A percentile compares a stretch with the other conserved stretches of the same genome.
Evolutionary conservation across 345 rosid species (phyloP).

Genomic region (Populus ilicifolia): DNA sequence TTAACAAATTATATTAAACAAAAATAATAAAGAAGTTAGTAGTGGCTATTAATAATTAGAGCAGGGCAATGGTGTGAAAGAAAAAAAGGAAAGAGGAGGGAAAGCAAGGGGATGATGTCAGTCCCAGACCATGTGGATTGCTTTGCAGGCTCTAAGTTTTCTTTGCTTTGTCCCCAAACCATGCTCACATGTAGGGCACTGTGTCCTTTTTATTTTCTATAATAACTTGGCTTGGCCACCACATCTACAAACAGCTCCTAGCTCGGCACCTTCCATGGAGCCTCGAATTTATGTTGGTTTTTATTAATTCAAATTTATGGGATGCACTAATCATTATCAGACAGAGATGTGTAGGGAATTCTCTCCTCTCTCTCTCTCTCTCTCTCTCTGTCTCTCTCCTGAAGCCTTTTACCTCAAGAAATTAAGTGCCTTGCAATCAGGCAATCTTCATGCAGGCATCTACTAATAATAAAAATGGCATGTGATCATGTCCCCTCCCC

Average conservation of each 20-base stretch:
- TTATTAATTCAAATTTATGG: constrained; percentile 10
- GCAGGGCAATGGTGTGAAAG: constrained; percentile 2
- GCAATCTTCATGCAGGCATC: no score
- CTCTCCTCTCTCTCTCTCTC: no score
- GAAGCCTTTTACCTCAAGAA: constrained; percentile 21
- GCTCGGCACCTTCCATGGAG: constrained; percentile 23
- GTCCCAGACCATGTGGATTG: constrained; percentile 51
- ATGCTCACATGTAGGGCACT: constrained; percentile 56
- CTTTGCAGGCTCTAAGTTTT: constrained; percentile 24
- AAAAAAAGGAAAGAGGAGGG: not conserved
- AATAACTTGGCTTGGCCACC: not conserved
- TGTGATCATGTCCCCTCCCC: not conserved
- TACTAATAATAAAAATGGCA: no score
- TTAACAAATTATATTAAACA: not conserved
- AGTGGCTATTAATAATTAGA: not conserved
- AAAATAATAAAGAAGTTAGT: not conserved
- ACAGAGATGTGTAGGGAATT: not conserved
- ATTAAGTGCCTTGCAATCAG: constrained; percentile 23
- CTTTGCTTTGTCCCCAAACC: constrained; percentile 49
- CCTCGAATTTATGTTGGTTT: constrained; percentile 20
- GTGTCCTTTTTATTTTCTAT: constrained; percentile 16
- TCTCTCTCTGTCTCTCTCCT: no score
- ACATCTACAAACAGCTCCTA: not conserved
- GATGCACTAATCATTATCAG: constrained; percentile 27
- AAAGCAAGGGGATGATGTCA: constrained; percentile 15